Conservation (phyloP, 139 green algal species). For the Volvox reticuliferus region DNA sequence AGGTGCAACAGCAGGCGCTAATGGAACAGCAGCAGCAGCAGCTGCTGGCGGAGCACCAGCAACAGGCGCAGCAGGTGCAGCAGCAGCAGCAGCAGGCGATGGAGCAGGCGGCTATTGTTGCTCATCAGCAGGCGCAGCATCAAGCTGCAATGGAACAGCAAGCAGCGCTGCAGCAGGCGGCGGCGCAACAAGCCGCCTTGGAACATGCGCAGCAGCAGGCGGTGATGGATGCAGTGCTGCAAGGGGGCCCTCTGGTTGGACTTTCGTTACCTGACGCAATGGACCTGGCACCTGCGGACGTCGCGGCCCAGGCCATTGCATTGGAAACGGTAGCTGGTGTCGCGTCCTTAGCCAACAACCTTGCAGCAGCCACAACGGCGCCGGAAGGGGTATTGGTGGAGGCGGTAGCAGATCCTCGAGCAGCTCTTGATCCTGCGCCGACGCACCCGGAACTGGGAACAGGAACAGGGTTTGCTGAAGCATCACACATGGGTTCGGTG, state of each 20-base stretch:
- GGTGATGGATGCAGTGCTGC: not conserved
- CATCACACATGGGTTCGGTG: too few relatives aligned
- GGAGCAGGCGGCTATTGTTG: not conserved
- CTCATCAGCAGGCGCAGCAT: not conserved
- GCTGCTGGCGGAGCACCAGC: not conserved
- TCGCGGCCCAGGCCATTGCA: too few relatives aligned
- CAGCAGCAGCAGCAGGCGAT: not conserved
- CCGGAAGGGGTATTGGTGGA: not conserved
- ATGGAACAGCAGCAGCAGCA: conserved; percentile 21
- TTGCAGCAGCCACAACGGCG: not conserved
- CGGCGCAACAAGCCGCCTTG: not conserved
- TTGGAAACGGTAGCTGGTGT: too few relatives aligned
- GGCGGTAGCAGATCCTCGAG: too few relatives aligned
- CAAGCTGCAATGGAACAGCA: not conserved
- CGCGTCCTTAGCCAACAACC: too few relatives aligned
- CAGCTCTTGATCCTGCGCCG: not conserved
- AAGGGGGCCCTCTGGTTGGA: not conserved
- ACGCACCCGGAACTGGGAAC: too few relatives aligned
- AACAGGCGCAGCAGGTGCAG: not conserved
- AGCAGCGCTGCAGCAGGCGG: not conserved
- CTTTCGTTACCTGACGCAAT: not conserved
- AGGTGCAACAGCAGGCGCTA: conserved; percentile 5
- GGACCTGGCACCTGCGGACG: not conserved
- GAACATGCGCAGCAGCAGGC: not conserved
- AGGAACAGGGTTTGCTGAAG: too few relatives aligned